These are phyloP conservation scores for Xeromyces bisporus DNA, from an alignment of 495 filamentous ascomycete species.

Conservation along the genomic window DNA sequence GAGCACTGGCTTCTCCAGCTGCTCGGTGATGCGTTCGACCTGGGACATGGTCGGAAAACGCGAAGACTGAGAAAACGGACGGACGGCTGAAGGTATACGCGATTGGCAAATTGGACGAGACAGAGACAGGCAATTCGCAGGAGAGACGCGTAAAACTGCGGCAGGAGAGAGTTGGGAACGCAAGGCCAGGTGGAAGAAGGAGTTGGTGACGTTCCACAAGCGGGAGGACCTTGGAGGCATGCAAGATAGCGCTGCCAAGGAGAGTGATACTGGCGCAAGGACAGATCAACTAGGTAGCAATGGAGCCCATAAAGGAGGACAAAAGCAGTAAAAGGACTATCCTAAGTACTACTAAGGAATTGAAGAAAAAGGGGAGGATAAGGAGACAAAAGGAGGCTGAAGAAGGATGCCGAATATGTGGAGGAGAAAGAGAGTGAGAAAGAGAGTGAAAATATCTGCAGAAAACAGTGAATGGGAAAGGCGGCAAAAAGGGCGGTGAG, in stretches of 20 bases:
- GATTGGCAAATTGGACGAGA: background rate
- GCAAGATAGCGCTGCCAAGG: conserved; percentile 8
- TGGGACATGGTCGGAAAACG: conserved; percentile 22
- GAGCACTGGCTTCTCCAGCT: conserved; percentile 69
- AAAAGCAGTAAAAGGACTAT: background rate
- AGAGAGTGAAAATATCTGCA: conserved; percentile 20
- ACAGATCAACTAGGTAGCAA: background rate
- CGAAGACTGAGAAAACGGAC: conserved; percentile 10
- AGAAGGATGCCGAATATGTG: conserved; percentile 5
- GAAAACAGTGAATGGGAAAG: conserved; percentile 25
- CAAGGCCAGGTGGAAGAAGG: conserved; percentile 4
- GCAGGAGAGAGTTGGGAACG: conserved; percentile 4
- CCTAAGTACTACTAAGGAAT: too few species aligned
- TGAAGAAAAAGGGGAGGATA: conserved; percentile 44
- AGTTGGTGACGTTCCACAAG: conserved; percentile 14
- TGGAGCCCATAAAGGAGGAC: background rate
- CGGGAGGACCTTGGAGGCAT: conserved; percentile 31
- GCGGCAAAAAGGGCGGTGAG: too few species aligned
- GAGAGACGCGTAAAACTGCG: conserved; percentile 8
- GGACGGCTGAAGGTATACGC: conserved; percentile 8
- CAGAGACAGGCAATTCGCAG: conserved; percentile 2
- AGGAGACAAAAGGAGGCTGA: conserved; percentile 6
- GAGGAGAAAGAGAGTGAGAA: conserved; percentile 23
- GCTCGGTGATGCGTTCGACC: conserved; percentile 57
- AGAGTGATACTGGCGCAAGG: background rate